Base-by-base conservation (phyloP, 1,139 yeast species). In the Candida pseudoviswanathii region DNA sequence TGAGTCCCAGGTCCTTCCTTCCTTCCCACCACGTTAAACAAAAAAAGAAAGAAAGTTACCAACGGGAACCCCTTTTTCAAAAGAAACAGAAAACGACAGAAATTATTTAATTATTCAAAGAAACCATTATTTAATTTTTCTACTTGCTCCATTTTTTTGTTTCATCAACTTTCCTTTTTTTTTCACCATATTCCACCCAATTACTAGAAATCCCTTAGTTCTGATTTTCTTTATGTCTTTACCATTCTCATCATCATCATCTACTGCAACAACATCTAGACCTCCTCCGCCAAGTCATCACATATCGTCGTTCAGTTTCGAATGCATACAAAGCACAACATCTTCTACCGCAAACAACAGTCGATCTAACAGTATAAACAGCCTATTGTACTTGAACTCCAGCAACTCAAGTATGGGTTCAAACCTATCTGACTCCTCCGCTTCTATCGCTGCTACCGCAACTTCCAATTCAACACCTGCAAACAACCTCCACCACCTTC, bases 371-470 rank as follows among this genome's bases (percentile, higher is more conserved):
- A 37, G 46, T 24, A 31, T 44, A 3, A 29, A 31, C n/a, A 44
- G 42, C 16, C 9, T 38, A 44, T 30, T 44, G 11, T 44, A 30
- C 38, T 37, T 38, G 10, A 37, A 38, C 31, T 31, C 38, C 25
- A 37, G 38, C 11, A 31, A 31, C 10, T 38, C 46, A 30, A 44
- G 46, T 38, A 44, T 44, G 46, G 39, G 37, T 11, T 42, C 44
- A 26, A n/a, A 34, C 37, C 37, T 32, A 5, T 25, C 39, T 4
- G 40, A 42, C 16, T 34, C 44, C 30, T 29, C 44, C 2, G 25
- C 43, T 16, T 29, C 43, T 22, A 40, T 31, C 21, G 34, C 43
- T 29, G 34, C 43, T 16, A 40, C 43, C 8, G 22, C 44, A 33
- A 41, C 44, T 10, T 21, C 44, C n/a, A 41, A 36, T 10, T 21